Base-by-base conservation (phyloP, 306 rosid genomes). In the Phaseolus lunatus region DNA sequence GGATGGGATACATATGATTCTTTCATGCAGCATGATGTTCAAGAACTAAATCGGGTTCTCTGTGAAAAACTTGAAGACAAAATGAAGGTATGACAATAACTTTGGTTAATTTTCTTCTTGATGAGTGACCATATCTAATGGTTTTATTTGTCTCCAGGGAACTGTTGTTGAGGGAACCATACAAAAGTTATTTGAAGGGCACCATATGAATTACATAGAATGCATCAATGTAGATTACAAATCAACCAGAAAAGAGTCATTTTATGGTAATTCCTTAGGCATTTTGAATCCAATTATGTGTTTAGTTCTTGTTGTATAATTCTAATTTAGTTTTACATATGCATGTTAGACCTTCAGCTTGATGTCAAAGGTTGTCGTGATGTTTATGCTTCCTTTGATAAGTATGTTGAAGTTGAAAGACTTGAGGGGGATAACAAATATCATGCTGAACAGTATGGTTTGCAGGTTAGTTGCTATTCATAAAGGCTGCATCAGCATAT, bases 101-200 rank as follows among this genome's bases (percentile, higher is more conserved):
- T 58, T 59, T 41, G 49, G 44, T 82, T 58, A 56, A 23, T 58
- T 59, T 77, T 48, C 64, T 61, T 37, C 45, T 20, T 70, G 20
- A 72, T 67, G 48, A 61, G 39, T 37, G 58, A 20, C 35, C 47
- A 18, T 45, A 57, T 66, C 50, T 76, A 73, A 81, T 31, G 49
- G 43, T 39, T 59, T 63, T 65, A 43, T 24, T 63, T 78, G 31
- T 72, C 45, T 45, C 31, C 70, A 93, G 98, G 98, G 97, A 86
- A 93, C 98, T 50, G 98, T 93, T 70, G 98, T 93, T 35, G 98
- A 93, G 92, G 98, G 98, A 75, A 93, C 98, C 19, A 93, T 93
- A 85, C 98, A 93, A 70, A 86, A 91, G 81, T 88, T 93, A 74
- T 93, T 93, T 73, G 98, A 93, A 86, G 98, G 98, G 41, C 97